Evolutionary conservation across 2,329 filamentous ascomycete genomes (phyloP).

Genomic region (Hypoxylon rubiginosum): DNA sequence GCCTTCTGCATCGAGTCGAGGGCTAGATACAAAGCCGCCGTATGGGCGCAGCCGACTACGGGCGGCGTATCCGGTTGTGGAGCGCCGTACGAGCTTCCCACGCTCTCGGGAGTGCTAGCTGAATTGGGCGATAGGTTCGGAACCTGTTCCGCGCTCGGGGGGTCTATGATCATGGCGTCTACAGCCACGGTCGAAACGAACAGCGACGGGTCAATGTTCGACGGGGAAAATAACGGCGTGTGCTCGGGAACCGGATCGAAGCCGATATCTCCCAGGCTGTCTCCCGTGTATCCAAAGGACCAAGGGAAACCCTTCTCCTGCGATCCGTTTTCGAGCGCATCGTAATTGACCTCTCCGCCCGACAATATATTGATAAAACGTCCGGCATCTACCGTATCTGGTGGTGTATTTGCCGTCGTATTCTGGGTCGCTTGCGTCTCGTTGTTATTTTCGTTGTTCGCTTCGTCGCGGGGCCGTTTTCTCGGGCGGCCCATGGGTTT

Average conservation of each 20-base stretch:
- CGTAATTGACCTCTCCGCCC: constrained; percentile 34
- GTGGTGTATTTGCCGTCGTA: constrained; percentile 46
- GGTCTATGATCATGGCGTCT: constrained; percentile 1
- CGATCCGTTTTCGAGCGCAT: constrained; percentile 12
- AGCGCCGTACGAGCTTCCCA: constrained; percentile 14
- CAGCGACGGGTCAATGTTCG: constrained; percentile 50
- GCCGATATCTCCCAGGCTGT: constrained; percentile 45
- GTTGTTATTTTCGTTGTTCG: constrained; percentile 26
- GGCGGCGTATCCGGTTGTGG: constrained; percentile 1
- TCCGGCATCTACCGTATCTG: constrained; percentile 47
- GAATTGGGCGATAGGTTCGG: constrained; percentile 47
- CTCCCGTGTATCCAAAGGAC: constrained; percentile 40
- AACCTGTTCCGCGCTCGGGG: constrained; percentile 41
- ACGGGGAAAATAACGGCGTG: constrained; percentile 36
- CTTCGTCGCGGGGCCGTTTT: constrained; percentile 62
- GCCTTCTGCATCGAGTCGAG: constrained; percentile 64
- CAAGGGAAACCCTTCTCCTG: constrained; percentile 32
- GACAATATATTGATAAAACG: constrained; percentile 49
- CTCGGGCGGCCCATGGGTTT: constrained; percentile 76
- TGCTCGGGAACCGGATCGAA: constrained; percentile 45
- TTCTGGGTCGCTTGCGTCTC: constrained; percentile 41
- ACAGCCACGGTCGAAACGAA: constrained; percentile 32
- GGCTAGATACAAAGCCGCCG: constrained; percentile 64
- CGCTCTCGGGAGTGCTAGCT: constrained; percentile 45
- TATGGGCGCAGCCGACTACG: constrained; percentile 59